A percentile compares a stretch with the other conserved stretches of the same genome.
phyloP scores from a whole-genome alignment of 2,329 filamentous ascomycete genomes.

The Mycogone perniciosa region DNA sequence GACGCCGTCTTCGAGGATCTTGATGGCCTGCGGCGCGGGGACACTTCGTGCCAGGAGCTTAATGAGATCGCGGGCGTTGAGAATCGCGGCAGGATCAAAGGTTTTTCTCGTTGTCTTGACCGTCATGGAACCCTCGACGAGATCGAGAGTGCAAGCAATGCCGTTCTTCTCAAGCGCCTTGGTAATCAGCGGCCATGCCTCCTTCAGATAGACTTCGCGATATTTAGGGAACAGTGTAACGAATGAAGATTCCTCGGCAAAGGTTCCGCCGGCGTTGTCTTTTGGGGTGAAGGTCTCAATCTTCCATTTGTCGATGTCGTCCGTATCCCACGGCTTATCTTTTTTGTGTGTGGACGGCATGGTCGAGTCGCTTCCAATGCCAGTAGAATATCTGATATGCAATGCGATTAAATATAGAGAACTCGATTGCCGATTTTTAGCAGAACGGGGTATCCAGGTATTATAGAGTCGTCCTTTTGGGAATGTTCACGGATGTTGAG shows the following conservation, averaged over 20 bases:
- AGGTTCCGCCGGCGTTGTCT: slow-evolving; percentile 79
- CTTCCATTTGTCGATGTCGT: slow-evolving; percentile 97
- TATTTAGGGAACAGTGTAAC: slow-evolving; percentile 88
- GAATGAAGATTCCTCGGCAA: slow-evolving; percentile 91
- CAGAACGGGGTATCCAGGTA: too few relatives aligned
- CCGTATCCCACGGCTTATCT: slow-evolving; percentile 92
- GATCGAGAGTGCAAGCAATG: slow-evolving; percentile 85
- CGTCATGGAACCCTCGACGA: slow-evolving; percentile 94
- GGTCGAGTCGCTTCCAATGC: not conserved
- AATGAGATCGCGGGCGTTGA: slow-evolving; percentile 91
- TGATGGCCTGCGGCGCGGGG: slow-evolving; percentile 85
- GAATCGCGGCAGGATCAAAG: slow-evolving; percentile 83
- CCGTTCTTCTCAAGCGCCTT: slow-evolving; percentile 79
- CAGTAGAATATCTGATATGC: not conserved
- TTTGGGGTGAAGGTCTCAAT: slow-evolving; percentile 77
- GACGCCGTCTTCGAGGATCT: slow-evolving; percentile 86
- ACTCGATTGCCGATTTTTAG: too few relatives aligned
- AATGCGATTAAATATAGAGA: not conserved
- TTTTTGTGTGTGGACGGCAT: slow-evolving; percentile 89
- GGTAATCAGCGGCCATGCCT: slow-evolving; percentile 88
- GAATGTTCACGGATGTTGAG: not conserved
- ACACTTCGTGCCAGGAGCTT: slow-evolving; percentile 88
- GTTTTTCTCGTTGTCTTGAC: slow-evolving; percentile 92
- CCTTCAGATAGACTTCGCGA: slow-evolving; percentile 86
- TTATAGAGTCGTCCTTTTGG: too few relatives aligned